phyloP scores from a whole-genome alignment of 805 yeast genomes.

The Saccharomycopsis vini region DNA sequence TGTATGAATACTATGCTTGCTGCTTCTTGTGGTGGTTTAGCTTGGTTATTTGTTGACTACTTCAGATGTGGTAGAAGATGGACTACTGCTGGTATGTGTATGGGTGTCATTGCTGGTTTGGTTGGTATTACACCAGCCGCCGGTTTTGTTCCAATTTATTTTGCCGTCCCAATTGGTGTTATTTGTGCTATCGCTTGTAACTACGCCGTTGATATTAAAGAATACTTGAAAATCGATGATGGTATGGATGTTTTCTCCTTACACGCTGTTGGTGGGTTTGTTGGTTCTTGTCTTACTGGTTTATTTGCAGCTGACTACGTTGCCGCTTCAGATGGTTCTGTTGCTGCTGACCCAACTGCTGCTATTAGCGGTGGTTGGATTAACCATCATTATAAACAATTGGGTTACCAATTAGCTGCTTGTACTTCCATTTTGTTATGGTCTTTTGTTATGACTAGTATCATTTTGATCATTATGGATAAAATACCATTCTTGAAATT shows the following conservation, averaged over 20 bases:
- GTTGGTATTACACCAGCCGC: conserved; percentile 97
- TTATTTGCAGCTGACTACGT: conserved; percentile 88
- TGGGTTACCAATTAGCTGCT: conserved; percentile 84
- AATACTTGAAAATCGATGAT: conserved; percentile 70
- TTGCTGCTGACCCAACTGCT: conserved; percentile 25
- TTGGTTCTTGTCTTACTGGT: conserved; percentile 73
- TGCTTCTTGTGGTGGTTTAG: conserved; percentile 85
- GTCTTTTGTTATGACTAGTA: conserved; percentile 65
- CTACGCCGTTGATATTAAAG: conserved; percentile 76
- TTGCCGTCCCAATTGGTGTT: conserved; percentile 76
- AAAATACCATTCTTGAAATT: conserved; percentile 71
- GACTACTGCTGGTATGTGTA: conserved; percentile 91
- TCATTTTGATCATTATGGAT: conserved; percentile 60
- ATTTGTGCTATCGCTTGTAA: conserved; percentile 55
- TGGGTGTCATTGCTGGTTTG: conserved; percentile 88
- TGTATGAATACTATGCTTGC: conserved; percentile 88
- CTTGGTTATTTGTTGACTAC: conserved; percentile 91
- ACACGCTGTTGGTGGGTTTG: conserved; percentile 89
- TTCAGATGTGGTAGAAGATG: conserved; percentile 73
- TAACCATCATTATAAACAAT: conserved; percentile 71
- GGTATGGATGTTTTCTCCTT: conserved; percentile 91
- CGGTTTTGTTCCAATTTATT: conserved; percentile 89
- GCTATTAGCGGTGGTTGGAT: conserved; percentile 81
- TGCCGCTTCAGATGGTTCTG: conserved; percentile 68
- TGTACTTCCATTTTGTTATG: conserved; percentile 61